phyloP scores from a whole-genome alignment of 305 asterid genomes.

The Plantago coronopus region DNA sequence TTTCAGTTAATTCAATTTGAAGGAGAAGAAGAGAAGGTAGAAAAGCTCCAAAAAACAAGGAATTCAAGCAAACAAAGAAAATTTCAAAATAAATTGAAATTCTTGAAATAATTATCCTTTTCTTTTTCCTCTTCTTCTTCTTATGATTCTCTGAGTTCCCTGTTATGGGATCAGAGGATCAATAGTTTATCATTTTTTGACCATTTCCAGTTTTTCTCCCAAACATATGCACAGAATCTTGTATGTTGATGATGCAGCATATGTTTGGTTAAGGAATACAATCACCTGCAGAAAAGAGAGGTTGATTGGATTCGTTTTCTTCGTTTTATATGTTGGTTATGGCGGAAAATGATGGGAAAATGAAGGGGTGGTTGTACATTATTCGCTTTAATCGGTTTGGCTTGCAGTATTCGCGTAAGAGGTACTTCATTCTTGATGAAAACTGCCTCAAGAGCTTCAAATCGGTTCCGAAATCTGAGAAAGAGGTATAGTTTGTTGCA shows the following conservation, averaged over 20 bases:
- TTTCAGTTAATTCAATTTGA: slow-evolving; percentile 25
- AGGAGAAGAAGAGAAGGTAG: slow-evolving; percentile 16
- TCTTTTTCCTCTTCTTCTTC: too few species aligned
- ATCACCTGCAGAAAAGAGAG: slow-evolving; percentile 10
- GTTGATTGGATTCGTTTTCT: slow-evolving; percentile 27
- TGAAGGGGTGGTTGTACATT: slow-evolving; percentile 85
- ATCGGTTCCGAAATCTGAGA: slow-evolving; percentile 51
- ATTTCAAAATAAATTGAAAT: background rate
- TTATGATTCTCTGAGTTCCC: slow-evolving; percentile 71
- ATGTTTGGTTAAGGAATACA: slow-evolving; percentile 5
- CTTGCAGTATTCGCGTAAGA: slow-evolving; percentile 75
- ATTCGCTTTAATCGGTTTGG: slow-evolving; percentile 75
- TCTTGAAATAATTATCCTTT: background rate
- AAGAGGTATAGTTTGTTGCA: slow-evolving; percentile 39
- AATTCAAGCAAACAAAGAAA: slow-evolving; percentile 1
- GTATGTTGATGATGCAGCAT: slow-evolving; percentile 14
- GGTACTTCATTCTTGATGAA: slow-evolving; percentile 78
- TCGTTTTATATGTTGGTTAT: slow-evolving; percentile 8
- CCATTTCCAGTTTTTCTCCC: slow-evolving; percentile 21
- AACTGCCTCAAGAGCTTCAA: slow-evolving; percentile 80
- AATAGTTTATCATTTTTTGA: slow-evolving; percentile 17
- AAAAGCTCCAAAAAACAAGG: background rate
- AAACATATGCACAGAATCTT: slow-evolving; percentile 20
- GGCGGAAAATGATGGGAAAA: slow-evolving; percentile 61
- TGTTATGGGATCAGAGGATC: slow-evolving; percentile 71